These are phyloP conservation scores for Lindgomyces ingoldianus DNA, from an alignment of 495 filamentous ascomycete species.

Conservation along the genomic window DNA sequence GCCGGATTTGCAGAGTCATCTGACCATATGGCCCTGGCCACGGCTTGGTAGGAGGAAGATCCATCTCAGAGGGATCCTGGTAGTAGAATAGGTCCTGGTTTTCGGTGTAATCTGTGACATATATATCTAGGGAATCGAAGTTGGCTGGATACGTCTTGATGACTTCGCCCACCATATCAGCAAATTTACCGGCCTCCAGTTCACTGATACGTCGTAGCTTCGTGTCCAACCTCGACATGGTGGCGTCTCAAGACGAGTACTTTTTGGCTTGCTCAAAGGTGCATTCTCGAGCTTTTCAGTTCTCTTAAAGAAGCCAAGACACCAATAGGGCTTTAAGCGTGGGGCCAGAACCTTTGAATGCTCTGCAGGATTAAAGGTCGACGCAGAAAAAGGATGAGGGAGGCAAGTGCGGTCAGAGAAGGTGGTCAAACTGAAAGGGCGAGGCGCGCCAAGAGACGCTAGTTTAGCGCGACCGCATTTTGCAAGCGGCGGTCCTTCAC, in stretches of 20 bases:
- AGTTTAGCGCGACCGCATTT: not conserved
- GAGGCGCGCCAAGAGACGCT: slow-evolving; percentile 7
- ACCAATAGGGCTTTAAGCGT: too few relatives aligned
- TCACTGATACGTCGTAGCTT: slow-evolving; percentile 70
- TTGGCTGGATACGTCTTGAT: slow-evolving; percentile 57
- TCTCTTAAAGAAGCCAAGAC: too few relatives aligned
- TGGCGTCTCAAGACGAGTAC: not conserved
- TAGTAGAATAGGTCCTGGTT: slow-evolving; percentile 64
- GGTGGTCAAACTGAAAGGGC: too few relatives aligned
- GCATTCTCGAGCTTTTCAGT: too few relatives aligned
- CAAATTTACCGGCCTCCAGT: slow-evolving; percentile 57
- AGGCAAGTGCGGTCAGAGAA: too few relatives aligned
- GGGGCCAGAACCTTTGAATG: too few relatives aligned
- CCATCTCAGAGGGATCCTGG: slow-evolving; percentile 33
- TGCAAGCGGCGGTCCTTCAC: slow-evolving; percentile 17
- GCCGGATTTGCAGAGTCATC: slow-evolving; percentile 68
- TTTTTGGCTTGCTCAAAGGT: not conserved
- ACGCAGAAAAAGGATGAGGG: too few relatives aligned
- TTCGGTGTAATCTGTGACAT: slow-evolving; percentile 84
- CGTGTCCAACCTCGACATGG: not conserved
- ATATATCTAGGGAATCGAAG: slow-evolving; percentile 55
- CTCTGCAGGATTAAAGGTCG: too few relatives aligned
- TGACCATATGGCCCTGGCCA: slow-evolving; percentile 83
- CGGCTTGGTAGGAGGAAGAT: slow-evolving; percentile 27
- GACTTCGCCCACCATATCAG: slow-evolving; percentile 76